Evolutionary conservation across 306 rosid species (phyloP), one percentile per base, ranked within the genome.

Genomic region (Castanea mollissima): DNA sequence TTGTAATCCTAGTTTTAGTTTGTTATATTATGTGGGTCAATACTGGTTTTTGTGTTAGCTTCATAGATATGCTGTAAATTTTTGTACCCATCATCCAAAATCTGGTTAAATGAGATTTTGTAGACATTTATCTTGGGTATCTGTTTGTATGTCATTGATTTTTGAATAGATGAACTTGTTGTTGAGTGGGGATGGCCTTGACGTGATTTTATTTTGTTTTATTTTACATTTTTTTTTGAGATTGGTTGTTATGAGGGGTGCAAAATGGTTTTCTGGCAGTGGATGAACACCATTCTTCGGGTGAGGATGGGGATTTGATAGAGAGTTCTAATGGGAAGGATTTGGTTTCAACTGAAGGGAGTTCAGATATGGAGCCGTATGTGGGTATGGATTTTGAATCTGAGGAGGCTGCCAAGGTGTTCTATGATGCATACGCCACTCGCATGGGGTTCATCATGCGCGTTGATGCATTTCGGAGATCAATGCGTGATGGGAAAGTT

Each of bases 371-470:
- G 25, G 89, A 88, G 79, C 89, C 91, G 1, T 83, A 34, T 69
- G 80, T 85, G 56, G 91, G 91, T 38, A 85, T 88, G 91, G 89
- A 85, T 64, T 87, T 87, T 77, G 90, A 87, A 59, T 79, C 88
- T 2, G 88, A 82, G 73, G 88, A 85, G 71, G 78, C 78, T 60
- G 80, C 86, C 23, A 86, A 88, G 51, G 83, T 85, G 34, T 88
- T 88, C 84, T 88, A 88, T 32, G 89, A 85, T 52, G 76, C 84
- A 7, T 85, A 88, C 69, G 89, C 89, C 74, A 78, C 85, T 4
- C 85, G 67, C 9, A 34, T 88, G 59, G 91, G 91, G 1, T 88
- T 88, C 68, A 76, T 88, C 29, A 83, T 85, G 89, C 81, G 87
- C 16, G 89, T 88, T n/a, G 91, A 81, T 73, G 85, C 85, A 52